Base-by-base conservation (phyloP, 1,139 yeast species). In the Geotrichum candidum region DNA sequence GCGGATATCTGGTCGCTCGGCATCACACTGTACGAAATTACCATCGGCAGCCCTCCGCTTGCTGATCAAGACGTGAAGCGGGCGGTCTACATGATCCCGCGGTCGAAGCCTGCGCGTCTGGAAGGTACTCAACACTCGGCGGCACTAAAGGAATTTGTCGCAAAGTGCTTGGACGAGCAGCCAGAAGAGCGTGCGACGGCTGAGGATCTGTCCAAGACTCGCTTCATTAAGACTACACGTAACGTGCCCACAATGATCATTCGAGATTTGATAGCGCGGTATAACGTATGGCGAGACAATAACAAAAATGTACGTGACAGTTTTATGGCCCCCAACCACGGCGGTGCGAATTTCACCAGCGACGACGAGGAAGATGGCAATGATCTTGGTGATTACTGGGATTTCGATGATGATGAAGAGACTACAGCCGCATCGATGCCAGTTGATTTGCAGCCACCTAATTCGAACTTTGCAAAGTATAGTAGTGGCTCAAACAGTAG, bases 1-100 rank as follows among this genome's bases (percentile, higher is more conserved):
- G 96, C 95, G 0, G 97, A 90, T 73, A 88, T 90, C 15, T 90
- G 97, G 97, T 89, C 96, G 0, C 76, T 94, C 60, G 99, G 99
- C 22, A 90, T 94, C 63, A 94, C 99, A 0, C 80, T 91, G 9
- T 95, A 87, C 75, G 99, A 94, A 75, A 87, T 94, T 64, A 96
- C 97, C 13, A 91, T 98, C 0, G 99, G 99, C 0, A 90, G 90
- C 69, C 99, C 99, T 1, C 99, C 99, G 0, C 92, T 91, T 71
- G 86, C 97, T 68, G 98, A 94, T 67, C 90, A 90, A 68, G 99
- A 94, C 70, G 97, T 97, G 1, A 80, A 88, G 78, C 82, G 97
- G 77, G 99, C 97, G 0, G 89, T 94, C 90, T 92, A 90, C 72
- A 77, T 94, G 74, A 92, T 94, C 63, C 90, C 97, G 0, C 89